These are phyloP conservation scores for Lithohypha guttulata DNA, from an alignment of 2,329 filamentous ascomycete species.

Conservation along the genomic window DNA sequence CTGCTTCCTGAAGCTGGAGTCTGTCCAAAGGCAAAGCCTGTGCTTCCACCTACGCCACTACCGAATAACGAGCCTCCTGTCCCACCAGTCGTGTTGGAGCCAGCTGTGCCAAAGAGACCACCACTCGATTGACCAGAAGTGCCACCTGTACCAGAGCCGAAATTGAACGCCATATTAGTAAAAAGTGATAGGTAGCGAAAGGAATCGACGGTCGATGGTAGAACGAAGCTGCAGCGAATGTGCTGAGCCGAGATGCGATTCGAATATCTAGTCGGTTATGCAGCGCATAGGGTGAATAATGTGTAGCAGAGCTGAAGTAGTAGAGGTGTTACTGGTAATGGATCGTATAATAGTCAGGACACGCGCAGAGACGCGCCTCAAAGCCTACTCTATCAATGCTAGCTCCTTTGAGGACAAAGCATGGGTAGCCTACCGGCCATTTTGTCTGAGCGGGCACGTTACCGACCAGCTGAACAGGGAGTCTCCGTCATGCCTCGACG, in stretches of 20 bases:
- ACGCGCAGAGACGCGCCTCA: too few species aligned
- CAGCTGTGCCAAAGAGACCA: conserved; percentile 17
- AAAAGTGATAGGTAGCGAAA: too few species aligned
- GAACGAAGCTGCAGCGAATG: too few species aligned
- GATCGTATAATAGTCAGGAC: too few species aligned
- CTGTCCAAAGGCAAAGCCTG: conserved; percentile 15
- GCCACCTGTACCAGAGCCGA: neutral
- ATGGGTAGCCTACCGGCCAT: too few species aligned
- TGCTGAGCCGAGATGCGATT: too few species aligned
- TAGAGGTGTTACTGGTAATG: neutral
- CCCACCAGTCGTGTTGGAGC: conserved; percentile 9
- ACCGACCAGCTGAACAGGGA: too few species aligned
- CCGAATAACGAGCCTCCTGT: conserved; percentile 16
- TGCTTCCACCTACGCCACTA: conserved; percentile 10
- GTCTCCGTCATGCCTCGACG: too few species aligned
- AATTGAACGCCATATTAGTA: neutral
- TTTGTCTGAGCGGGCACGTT: too few species aligned
- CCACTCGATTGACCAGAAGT: conserved; percentile 9
- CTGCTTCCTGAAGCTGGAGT: conserved; percentile 4
- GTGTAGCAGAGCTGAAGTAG: neutral
- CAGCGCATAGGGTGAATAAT: neutral
- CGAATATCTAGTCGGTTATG: too few species aligned
- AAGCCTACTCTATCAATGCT: too few species aligned
- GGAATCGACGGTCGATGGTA: neutral
- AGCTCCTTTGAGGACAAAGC: too few species aligned